Evolutionary conservation across 2,329 filamentous ascomycete species (phyloP).

Genomic region (Diaporthe longicolla): DNA sequence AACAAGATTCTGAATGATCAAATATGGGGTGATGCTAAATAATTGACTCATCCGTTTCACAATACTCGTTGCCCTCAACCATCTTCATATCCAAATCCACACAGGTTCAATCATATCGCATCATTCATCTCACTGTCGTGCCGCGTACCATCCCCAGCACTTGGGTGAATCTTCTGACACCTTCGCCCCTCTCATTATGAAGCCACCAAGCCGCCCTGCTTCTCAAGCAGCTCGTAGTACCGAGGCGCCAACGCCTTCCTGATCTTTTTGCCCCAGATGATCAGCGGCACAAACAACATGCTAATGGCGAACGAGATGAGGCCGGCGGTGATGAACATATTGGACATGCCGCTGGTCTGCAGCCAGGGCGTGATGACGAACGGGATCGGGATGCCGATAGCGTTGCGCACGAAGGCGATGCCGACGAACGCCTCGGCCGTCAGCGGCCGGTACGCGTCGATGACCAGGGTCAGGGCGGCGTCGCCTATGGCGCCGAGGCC

Average conservation of each 20-base stretch:
- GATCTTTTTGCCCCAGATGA: slow-evolving; percentile 27
- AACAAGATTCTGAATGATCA: neutral
- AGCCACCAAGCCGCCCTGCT: neutral
- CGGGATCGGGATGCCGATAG: slow-evolving; percentile 33
- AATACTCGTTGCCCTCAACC: neutral
- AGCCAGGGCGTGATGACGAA: slow-evolving; percentile 34
- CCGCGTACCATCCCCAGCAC: too few species aligned
- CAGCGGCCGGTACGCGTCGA: slow-evolving; percentile 28
- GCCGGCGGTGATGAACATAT: slow-evolving; percentile 9
- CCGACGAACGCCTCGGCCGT: slow-evolving; percentile 40
- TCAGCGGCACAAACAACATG: slow-evolving; percentile 17
- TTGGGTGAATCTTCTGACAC: too few species aligned
- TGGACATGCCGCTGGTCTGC: neutral
- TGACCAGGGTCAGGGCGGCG: slow-evolving; percentile 37
- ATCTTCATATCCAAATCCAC: neutral
- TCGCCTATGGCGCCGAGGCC: slow-evolving; percentile 48
- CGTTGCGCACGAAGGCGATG: slow-evolving; percentile 34
- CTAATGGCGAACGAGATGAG: neutral
- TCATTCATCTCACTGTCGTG: too few species aligned
- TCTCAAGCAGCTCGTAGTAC: slow-evolving; percentile 8
- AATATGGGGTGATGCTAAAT: neutral
- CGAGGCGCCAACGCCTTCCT: slow-evolving; percentile 10
- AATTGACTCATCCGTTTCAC: neutral
- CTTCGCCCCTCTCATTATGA: too few species aligned
- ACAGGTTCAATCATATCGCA: neutral